Conservation (phyloP, 352 stramenopile genomes). For the Pilasporangium apinafurcum region DNA sequence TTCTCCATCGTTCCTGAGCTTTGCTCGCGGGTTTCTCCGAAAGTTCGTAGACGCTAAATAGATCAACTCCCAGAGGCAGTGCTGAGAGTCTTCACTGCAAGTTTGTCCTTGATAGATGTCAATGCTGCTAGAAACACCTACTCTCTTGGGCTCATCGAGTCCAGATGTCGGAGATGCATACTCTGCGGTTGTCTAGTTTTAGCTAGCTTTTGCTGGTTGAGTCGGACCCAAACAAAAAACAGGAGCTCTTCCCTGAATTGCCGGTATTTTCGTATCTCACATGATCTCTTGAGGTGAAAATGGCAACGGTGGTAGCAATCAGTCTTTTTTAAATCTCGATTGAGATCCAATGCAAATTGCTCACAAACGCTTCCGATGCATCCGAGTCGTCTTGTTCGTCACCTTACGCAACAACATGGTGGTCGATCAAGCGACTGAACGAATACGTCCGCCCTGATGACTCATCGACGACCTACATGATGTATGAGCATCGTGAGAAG, state of each 20-base stretch:
- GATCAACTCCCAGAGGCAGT: conserved; percentile 60
- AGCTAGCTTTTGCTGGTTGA: too few relatives aligned
- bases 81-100: too few relatives aligned
- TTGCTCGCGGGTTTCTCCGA: conserved; percentile 41
- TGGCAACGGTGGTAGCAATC: conserved; percentile 49
- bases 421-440: too few relatives aligned
- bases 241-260: too few relatives aligned
- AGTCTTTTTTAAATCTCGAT: conserved; percentile 41
- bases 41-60: conserved; percentile 62
- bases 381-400: neutral
- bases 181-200: too few relatives aligned
- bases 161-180: too few relatives aligned
- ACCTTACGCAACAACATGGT: neutral
- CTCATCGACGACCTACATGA: neutral
- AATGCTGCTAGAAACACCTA: too few relatives aligned
- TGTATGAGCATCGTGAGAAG: neutral
- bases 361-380: conserved; percentile 30
- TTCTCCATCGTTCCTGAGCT: conserved; percentile 36
- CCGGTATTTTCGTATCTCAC: too few relatives aligned
- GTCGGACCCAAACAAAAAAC: too few relatives aligned
- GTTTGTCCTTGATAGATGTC: too few relatives aligned
- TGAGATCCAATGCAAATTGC: conserved; percentile 60
- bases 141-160: too few relatives aligned
- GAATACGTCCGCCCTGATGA: conserved; percentile 1
- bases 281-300: too few relatives aligned